Evolutionary conservation across 2,329 filamentous ascomycete species (phyloP).

Genomic region (Fusarium incarnatum): DNA sequence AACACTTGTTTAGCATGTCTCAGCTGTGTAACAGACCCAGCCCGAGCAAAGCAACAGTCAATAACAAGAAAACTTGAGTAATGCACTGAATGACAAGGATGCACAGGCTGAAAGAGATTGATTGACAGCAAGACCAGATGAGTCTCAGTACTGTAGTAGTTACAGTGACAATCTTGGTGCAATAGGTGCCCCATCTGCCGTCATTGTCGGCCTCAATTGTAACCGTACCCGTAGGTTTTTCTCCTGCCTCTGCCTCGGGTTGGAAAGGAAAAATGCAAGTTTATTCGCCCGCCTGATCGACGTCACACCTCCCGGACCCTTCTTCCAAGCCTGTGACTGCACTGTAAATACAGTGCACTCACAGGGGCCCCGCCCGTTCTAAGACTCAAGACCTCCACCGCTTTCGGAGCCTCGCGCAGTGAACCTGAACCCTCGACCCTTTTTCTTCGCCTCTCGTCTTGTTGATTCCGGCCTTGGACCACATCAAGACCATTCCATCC

Average conservation of each 20-base stretch:
- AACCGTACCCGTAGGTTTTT: conserved; percentile 2
- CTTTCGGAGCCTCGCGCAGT: conserved; percentile 47
- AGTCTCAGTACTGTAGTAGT: neutral
- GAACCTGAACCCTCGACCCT: conserved; percentile 2
- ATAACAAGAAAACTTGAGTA: neutral
- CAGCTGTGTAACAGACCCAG: conserved; percentile 10
- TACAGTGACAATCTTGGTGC: neutral
- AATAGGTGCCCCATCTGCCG: conserved; percentile 24
- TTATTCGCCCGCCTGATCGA: conserved; percentile 42
- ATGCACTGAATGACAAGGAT: conserved; percentile 5
- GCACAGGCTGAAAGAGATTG: conserved; percentile 30
- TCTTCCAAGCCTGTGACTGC: conserved; percentile 1
- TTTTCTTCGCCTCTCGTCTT: conserved; percentile 10
- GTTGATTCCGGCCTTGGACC: conserved; percentile 32
- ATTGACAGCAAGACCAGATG: neutral
- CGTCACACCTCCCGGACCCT: conserved; percentile 34
- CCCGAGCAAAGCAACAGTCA: neutral
- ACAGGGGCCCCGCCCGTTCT: neutral
- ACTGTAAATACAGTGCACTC: conserved; percentile 13
- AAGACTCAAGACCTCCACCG: conserved; percentile 39
- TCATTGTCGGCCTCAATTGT: conserved; percentile 41
- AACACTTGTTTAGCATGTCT: conserved; percentile 8
- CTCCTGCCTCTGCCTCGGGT: conserved; percentile 28
- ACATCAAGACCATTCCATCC: conserved; percentile 24
- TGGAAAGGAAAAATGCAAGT: conserved; percentile 20